Base-by-base conservation (phyloP, 2,329 filamentous ascomycete species). In the Aspergillus sojae region DNA sequence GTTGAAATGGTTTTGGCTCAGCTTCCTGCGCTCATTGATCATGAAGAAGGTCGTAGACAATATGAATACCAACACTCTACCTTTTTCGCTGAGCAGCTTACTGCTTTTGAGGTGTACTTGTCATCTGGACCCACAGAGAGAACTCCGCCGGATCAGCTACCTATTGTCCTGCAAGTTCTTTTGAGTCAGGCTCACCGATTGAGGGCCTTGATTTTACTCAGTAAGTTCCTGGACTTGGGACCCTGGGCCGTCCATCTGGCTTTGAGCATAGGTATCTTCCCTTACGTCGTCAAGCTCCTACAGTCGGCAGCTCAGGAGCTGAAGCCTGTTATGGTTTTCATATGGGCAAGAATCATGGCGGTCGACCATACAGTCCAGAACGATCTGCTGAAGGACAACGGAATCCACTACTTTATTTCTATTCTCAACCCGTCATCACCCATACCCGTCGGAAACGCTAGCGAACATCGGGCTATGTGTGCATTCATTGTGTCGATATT, bases 211-310 rank as follows among this genome's bases (percentile, higher is more conserved):
- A 96, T 99, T 58, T 82, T 99, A 7, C 85, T 99, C 0, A 95
- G 94, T 62, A 92, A 93, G 68, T 99, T 99, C 77, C 83, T 99
- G 23, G 95, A 99, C 72, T 86, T 98, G 45, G 95, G 95, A 0
- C 95, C 95, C 0, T 99, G 95, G 95, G 96, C 95, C 34, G 95
- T 99, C n/a, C 95, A 98, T 76, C 87, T 99, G 46, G 95, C 95
- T 19, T 85, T 99, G 19, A 97, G 94, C 77, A 99, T 99, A 65
- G 95, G 95, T 28, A 99, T 99, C 66, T 99, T 99, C 78, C 95
- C 95, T 0, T 99, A 99, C 74, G 95, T 99, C n/a, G 82, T 99
- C 39, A 99, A 99, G 79, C 84, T 99, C 30, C 83, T 99, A 21
- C 95, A 99, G 77, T 98, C 95, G 5, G 94, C 96, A 54, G 95